These are phyloP conservation scores for Phytophthora palmivora DNA, from an alignment of 352 stramenopile species.

Conservation along the genomic window DNA sequence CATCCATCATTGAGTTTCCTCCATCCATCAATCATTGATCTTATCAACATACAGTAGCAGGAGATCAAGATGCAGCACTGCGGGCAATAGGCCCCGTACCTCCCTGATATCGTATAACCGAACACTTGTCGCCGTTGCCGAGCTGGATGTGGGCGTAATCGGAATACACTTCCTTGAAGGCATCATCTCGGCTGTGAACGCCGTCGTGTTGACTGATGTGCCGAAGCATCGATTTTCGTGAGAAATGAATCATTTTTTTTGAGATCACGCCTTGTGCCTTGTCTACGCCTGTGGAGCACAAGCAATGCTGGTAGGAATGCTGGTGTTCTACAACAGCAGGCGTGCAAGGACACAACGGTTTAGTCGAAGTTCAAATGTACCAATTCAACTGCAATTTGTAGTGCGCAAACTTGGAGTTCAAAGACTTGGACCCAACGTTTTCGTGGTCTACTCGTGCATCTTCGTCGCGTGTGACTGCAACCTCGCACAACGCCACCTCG, in stretches of 20 bases:
- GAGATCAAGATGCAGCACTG: not conserved
- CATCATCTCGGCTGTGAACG: not conserved
- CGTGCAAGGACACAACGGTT: conserved; percentile 3
- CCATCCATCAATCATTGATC: too few species aligned
- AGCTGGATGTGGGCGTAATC: conserved; percentile 25
- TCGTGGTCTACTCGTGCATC: too few species aligned
- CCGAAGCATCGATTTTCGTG: conserved; percentile 22
- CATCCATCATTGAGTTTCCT: conserved; percentile 22
- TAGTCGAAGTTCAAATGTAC: conserved; percentile 2
- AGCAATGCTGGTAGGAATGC: too few species aligned
- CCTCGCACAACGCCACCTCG: not conserved
- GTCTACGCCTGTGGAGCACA: conserved; percentile 17
- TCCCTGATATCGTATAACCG: conserved; percentile 16
- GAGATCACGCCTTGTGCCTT: conserved; percentile 12
- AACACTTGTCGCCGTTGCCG: too few species aligned
- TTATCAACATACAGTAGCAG: too few species aligned
- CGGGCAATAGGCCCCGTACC: conserved; percentile 3
- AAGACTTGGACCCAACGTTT: too few species aligned
- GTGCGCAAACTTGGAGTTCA: too few species aligned
- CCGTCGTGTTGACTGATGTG: conserved; percentile 19
- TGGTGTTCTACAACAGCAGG: conserved; percentile 24
- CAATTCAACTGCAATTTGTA: not conserved
- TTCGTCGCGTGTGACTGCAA: conserved; percentile 3
- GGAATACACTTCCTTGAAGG: conserved; percentile 3
- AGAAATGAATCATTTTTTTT: conserved; percentile 18